A percentile compares a stretch with the other conserved stretches of the same genome.
These are phyloP conservation scores for Hymenoscyphus albidus DNA, from an alignment of 2,329 filamentous ascomycete genomes.

Conservation along the genomic window DNA sequence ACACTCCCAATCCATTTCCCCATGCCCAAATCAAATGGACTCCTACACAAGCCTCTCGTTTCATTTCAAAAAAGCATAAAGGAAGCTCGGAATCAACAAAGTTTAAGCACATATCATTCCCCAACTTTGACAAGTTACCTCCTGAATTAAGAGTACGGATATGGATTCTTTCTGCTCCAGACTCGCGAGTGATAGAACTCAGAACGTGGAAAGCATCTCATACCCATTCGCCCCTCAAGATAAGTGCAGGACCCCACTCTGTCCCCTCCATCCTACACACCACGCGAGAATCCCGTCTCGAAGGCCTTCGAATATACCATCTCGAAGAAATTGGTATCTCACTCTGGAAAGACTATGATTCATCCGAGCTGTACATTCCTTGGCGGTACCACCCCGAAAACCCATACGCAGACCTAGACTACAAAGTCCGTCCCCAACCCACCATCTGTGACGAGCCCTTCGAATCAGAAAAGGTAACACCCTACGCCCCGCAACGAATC, in stretches of 20 bases:
- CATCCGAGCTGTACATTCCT: constrained; percentile 12
- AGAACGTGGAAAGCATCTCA: constrained; percentile 19
- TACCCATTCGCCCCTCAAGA: constrained; percentile 20
- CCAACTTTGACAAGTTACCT: constrained; percentile 22
- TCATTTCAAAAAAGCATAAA: background rate
- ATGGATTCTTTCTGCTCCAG: constrained; percentile 20
- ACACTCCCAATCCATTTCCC: constrained; percentile 4
- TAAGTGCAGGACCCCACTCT: constrained; percentile 15
- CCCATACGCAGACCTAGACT: constrained; percentile 5
- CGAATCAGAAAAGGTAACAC: constrained; percentile 9
- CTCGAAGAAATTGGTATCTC: constrained; percentile 20
- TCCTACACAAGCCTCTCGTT: constrained; percentile 6
- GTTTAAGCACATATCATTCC: constrained; percentile 14
- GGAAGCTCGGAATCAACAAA: background rate
- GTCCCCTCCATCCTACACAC: constrained; percentile 20
- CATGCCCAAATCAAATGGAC: constrained; percentile 17
- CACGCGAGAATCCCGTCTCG: constrained; percentile 22
- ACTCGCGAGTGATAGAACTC: constrained; percentile 22
- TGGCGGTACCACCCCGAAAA: constrained; percentile 23
- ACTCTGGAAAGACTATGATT: constrained; percentile 9
- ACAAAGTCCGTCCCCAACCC: background rate
- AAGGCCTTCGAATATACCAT: constrained; percentile 21
- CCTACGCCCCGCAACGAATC: constrained; percentile 14
- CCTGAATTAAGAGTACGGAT: constrained; percentile 27
- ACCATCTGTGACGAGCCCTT: background rate